Percentiles rank a stretch among this genome's conserved stretches.
These are phyloP conservation scores for Cladophialophora immunda DNA, from an alignment of 2,329 filamentous ascomycete species.

Conservation along the genomic window DNA sequence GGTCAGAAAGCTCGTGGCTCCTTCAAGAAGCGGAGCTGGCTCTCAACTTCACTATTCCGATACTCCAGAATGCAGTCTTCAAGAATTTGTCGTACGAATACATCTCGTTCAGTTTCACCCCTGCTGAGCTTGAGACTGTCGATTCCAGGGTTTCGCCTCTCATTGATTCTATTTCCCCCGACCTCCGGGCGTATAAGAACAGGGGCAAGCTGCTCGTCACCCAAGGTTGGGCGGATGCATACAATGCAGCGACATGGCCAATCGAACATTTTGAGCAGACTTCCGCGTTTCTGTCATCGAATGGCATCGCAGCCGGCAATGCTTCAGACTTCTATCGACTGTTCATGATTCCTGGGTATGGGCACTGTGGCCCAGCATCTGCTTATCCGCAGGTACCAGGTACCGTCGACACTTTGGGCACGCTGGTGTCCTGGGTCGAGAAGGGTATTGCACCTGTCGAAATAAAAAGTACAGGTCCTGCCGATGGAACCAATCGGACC, in stretches of 20 bases:
- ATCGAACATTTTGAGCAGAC: slow-evolving; percentile 47
- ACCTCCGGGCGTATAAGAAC: slow-evolving; percentile 29
- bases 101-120: neutral
- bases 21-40: slow-evolving; percentile 48
- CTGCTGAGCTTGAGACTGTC: neutral
- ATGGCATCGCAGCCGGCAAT: slow-evolving; percentile 42
- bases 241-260: slow-evolving; percentile 62
- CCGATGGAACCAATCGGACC: slow-evolving; percentile 50
- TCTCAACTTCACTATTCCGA: slow-evolving; percentile 46
- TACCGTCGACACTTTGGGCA: slow-evolving; percentile 47
- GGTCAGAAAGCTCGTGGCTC: slow-evolving; percentile 52
- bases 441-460: slow-evolving; percentile 45
- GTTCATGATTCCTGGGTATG: slow-evolving; percentile 52
- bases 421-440: slow-evolving; percentile 52
- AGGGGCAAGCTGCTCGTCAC: slow-evolving; percentile 53
- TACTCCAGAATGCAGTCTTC: neutral
- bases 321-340: slow-evolving; percentile 49
- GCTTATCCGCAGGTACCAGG: slow-evolving; percentile 41
- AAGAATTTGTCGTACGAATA: neutral
- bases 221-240: slow-evolving; percentile 64
- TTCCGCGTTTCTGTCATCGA: slow-evolving; percentile 49
- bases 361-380: slow-evolving; percentile 47
- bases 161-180: slow-evolving; percentile 50
- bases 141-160: slow-evolving; percentile 45
- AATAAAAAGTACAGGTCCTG: slow-evolving; percentile 42